phyloP scores from a whole-genome alignment of 208 protist species.

The Trypanosoma mega region DNA sequence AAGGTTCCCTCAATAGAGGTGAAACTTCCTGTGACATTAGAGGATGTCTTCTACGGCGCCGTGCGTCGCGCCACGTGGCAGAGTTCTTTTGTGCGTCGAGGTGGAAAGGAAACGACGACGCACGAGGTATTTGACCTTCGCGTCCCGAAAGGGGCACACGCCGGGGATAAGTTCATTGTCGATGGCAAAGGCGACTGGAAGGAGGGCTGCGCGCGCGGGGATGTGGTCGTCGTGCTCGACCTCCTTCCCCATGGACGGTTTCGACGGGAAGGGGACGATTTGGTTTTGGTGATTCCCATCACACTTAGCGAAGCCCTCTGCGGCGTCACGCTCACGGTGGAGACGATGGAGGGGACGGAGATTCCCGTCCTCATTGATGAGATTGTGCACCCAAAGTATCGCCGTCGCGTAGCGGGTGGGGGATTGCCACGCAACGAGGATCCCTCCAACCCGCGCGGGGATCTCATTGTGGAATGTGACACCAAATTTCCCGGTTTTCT shows the following conservation, averaged over 20 bases:
- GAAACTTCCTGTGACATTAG: slow-evolving; percentile 61
- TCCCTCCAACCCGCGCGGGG: slow-evolving; percentile 46
- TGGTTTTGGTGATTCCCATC: slow-evolving; percentile 64
- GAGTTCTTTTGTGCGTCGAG: slow-evolving; percentile 28
- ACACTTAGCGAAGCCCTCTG: slow-evolving; percentile 82
- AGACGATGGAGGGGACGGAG: slow-evolving; percentile 78
- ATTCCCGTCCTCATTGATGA: slow-evolving; percentile 82
- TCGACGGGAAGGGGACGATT: slow-evolving; percentile 79
- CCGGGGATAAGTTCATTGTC: slow-evolving; percentile 61
- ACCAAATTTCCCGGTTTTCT: slow-evolving; percentile 83
- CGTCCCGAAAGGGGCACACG: slow-evolving; percentile 69
- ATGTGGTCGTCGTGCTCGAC: slow-evolving; percentile 70
- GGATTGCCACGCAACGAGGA: slow-evolving; percentile 48
- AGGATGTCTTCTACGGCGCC: slow-evolving; percentile 87
- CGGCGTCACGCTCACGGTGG: slow-evolving; percentile 77
- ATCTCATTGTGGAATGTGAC: slow-evolving; percentile 79
- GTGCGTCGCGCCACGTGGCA: slow-evolving; percentile 68
- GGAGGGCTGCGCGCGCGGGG: slow-evolving; percentile 57
- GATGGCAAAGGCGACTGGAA: slow-evolving; percentile 61
- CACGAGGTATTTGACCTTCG: slow-evolving; percentile 60
- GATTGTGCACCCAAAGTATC: slow-evolving; percentile 83
- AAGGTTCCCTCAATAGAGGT: slow-evolving; percentile 64
- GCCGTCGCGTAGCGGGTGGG: slow-evolving; percentile 66
- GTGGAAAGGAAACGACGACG: slow-evolving; percentile 28
- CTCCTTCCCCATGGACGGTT: slow-evolving; percentile 71